Evolutionary conservation across 2,329 filamentous ascomycete genomes (phyloP), one percentile per base, ranked within the genome.

Genomic region (Leptographium galeiforme): DNA sequence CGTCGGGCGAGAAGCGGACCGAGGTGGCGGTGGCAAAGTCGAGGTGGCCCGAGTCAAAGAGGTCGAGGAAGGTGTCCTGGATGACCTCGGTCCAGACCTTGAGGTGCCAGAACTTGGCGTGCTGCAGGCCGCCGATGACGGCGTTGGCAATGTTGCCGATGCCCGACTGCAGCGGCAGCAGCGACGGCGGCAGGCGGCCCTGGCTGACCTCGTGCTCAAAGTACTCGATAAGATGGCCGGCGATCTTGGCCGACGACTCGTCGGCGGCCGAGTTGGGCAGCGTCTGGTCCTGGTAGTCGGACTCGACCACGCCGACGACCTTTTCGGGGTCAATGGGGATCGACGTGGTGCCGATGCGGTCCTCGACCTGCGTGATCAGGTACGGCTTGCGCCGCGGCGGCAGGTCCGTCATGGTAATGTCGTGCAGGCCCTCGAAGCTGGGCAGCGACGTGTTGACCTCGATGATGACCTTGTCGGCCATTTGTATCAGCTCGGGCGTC

Each of bases 81-180:
- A 95, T 81, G 48, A 95, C 89, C 70, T 95, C 89, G 30, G 89
- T 95, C 89, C 89, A 95, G 41, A 95, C 89, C 66, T 86, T 89
- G 55, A 95, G 78, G 72, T 94, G 87, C 65, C 81, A 79, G 76
- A 95, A 95, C 67, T 90, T 84, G 59, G 86, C 87, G 56, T 85
- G 79, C 59, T 82, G 79, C 53, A 95, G 79, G 14, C 89, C 89
- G 56, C 89, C 88, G 56, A 95, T 82, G 57, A 95, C 89, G 40
- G 89, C 89, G 68, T 95, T 95, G 68, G 89, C 89, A 60, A 95
- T 94, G 72, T 95, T 95, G 58, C 89, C 89, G 60, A 95, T 95
- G 46, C 89, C 89, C 12, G 85, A 90, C 68, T 95, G 65, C 50
- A 50, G 61, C 40, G 53, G 64, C 56, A 57, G 66, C 55, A 95